Conservation (phyloP, 257 asterid genomes). For the Nemophila menziesii region DNA sequence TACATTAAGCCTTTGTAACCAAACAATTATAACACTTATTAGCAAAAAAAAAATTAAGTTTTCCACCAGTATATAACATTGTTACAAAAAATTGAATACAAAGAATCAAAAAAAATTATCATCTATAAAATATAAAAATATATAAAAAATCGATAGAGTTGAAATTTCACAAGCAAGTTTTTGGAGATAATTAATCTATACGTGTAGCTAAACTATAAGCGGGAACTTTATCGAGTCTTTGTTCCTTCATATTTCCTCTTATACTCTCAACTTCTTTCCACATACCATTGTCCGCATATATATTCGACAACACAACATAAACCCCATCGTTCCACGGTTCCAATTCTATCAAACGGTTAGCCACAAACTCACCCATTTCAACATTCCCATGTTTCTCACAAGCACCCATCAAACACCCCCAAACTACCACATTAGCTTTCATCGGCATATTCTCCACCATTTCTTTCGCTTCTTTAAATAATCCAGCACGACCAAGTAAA, state of each 20-base stretch:
- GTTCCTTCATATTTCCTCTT: constrained; percentile 50
- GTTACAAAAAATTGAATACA: no score
- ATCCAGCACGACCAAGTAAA: constrained; percentile 74
- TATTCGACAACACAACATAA: constrained; percentile 71
- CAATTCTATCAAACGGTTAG: constrained; percentile 56
- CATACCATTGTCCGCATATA: constrained; percentile 60
- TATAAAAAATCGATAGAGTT: no score
- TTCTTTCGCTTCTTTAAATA: constrained; percentile 55
- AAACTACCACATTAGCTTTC: constrained; percentile 68
- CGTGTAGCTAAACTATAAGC: constrained; percentile 52
- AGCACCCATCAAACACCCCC: constrained; percentile 93
- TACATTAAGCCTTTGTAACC: no score
- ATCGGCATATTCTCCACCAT: constrained; percentile 79
- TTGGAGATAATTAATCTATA: constrained; percentile 8
- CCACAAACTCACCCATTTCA: constrained; percentile 69
- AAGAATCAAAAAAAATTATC: no score
- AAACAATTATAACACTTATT: no score
- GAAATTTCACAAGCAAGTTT: not conserved
- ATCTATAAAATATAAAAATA: no score
- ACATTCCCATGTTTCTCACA: constrained; percentile 80
- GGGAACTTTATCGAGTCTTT: constrained; percentile 51
- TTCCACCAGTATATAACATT: no score
- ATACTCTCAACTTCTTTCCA: constrained; percentile 70
- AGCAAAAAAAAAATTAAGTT: no score
- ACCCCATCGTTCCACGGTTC: constrained; percentile 80